Percentiles rank a stretch among this genome's conserved stretches.
phyloP scores from a whole-genome alignment of 2,329 filamentous ascomycete genomes.

The Arthrobotrys megalospora region DNA sequence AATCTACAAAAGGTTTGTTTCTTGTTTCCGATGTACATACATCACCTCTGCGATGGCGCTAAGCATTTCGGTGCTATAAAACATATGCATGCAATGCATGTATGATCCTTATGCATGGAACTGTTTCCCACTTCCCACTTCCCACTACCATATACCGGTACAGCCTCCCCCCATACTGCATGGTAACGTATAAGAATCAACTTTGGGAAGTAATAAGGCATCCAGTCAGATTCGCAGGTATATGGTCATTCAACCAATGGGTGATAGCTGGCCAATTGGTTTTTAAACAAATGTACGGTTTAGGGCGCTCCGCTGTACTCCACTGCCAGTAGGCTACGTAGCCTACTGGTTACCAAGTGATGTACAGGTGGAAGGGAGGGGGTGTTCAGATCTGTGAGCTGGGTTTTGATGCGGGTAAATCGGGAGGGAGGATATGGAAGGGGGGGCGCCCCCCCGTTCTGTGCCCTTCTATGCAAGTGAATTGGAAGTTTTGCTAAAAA shows the following conservation, averaged over 20 bases:
- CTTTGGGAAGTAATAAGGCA: conserved; percentile 25
- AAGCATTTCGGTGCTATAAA: conserved; percentile 31
- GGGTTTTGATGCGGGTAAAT: conserved; percentile 32
- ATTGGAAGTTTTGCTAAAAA: conserved; percentile 13
- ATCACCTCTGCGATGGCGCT: conserved; percentile 51
- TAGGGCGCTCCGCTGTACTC: conserved; percentile 29
- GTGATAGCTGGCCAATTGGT: conserved; percentile 23
- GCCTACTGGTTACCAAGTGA: conserved; percentile 47
- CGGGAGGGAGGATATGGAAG: conserved; percentile 29
- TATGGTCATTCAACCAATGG: conserved; percentile 25
- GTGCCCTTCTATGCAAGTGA: conserved; percentile 14
- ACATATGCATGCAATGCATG: conserved; percentile 36
- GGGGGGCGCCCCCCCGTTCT: conserved; percentile 27
- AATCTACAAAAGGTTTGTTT: conserved; percentile 13
- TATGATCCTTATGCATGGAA: conserved; percentile 32
- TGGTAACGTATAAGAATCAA: conserved; percentile 27
- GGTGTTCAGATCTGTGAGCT: conserved; percentile 15
- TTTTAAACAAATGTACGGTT: conserved; percentile 18
- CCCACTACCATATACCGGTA: conserved; percentile 9
- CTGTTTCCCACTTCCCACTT: conserved; percentile 18
- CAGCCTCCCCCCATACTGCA: conserved; percentile 15
- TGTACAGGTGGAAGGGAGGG: conserved; percentile 21
- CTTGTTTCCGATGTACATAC: conserved; percentile 33
- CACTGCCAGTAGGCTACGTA: conserved; percentile 22
- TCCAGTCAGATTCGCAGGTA: conserved; percentile 28